A percentile compares a stretch with the other conserved stretches of the same genome.
Conservation (phyloP, 768 basidiomycete genomes). For the Psilocybe cyanescens region DNA sequence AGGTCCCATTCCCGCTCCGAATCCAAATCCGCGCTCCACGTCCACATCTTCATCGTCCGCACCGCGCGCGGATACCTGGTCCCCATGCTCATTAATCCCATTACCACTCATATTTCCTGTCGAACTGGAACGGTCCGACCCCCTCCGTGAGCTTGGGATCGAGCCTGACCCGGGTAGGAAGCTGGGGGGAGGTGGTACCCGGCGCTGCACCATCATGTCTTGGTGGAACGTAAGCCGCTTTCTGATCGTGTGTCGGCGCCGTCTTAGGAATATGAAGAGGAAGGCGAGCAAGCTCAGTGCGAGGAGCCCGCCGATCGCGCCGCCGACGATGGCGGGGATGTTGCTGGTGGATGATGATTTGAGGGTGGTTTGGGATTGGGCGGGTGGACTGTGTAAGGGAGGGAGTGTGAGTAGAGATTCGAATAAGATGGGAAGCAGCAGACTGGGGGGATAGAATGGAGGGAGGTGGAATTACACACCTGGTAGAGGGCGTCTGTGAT, state of each 20-base stretch:
- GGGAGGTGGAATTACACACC: no score
- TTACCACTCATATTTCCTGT: no score
- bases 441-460: no score
- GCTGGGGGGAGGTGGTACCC: neutral
- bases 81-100: no score
- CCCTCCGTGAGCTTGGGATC: no score
- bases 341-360: neutral
- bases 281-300: slow-evolving; percentile 10
- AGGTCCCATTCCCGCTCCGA: neutral
- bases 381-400: neutral
- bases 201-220: slow-evolving; percentile 18
- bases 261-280: slow-evolving; percentile 7
- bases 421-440: no score
- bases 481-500: no score
- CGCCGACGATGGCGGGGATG: slow-evolving; percentile 14
- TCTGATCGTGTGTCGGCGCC: neutral
- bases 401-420: neutral
- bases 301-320: slow-evolving; percentile 8
- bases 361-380: no score
- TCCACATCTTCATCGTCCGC: neutral
- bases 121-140: no score
- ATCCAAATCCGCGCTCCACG: neutral
- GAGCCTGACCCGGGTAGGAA: neutral
- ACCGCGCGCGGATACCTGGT: neutral
- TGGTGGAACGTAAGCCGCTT: slow-evolving; percentile 18